Evolutionary conservation across 257 asterid species (phyloP), one percentile per base, ranked within the genome.

Genomic region (Knoxia roxburghii): DNA sequence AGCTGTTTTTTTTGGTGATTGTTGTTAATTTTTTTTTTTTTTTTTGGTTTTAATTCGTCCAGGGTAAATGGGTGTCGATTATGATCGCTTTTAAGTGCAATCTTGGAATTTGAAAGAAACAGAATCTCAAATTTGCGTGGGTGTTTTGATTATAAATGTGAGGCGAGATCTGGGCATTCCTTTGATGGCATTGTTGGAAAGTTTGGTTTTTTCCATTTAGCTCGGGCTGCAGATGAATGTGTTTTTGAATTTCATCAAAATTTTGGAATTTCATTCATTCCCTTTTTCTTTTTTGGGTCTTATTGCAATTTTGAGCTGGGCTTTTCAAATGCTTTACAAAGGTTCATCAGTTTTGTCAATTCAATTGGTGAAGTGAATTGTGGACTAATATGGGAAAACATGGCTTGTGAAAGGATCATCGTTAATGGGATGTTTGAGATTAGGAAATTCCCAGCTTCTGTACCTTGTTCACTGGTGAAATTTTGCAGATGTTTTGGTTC

Each of bases 141-240:
- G 54, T 72, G 50, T 15, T 12, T 57, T 20, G 69, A 51, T 52
- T 64, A 7, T 52, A 57, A 33, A 64, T 33, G 30, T 60, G 48
- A n/a, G 46, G 73, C 49, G 78, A 80, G 85, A 80, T 80, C 82
- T 65, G 78, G 69, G 59, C 52, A 51, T 29, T 6, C 48, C 52
- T 46, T 46, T 52, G 35, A 12, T 65, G 71, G 69, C 85, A 77
- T 73, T 80, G 75, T 67, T 71, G 72, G 55, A 68, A 24, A 35
- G 65, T 14, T 65, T 27, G 33, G 54, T 18, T 13, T 60, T 63
- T 70, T 41, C 11, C 0, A 56, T 41, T n/a, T 33, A 27, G 29
- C 43, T 14, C 15, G 56, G 59, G 56, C 40, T 71, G 14, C 15
- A 9, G 20, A 54, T 57, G 49, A 20, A n/a, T 52, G 51, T 63